Conservation (phyloP, 371 early-diverging fungal genomes). For the Sporodiniella umbellata region DNA sequence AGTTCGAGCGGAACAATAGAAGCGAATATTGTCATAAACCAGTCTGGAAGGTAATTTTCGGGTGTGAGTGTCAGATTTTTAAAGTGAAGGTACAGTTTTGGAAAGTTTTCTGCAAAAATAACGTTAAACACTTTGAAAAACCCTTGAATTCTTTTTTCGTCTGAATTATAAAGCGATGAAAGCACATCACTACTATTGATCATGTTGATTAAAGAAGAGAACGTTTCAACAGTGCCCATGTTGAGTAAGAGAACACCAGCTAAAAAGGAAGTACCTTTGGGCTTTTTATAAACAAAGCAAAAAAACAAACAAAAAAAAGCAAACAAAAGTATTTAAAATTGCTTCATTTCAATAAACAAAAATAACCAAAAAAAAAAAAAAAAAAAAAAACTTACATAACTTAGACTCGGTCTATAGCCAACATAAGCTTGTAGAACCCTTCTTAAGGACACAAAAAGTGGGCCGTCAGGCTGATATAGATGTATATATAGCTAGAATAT, state of each 20-base stretch:
- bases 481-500: too few species aligned
- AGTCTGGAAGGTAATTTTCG: slow-evolving; percentile 46
- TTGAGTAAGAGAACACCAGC: slow-evolving; percentile 48
- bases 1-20: slow-evolving; percentile 47
- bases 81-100: slow-evolving; percentile 49
- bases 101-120: slow-evolving; percentile 48
- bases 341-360: too few species aligned
- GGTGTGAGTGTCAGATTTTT: slow-evolving; percentile 48
- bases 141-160: slow-evolving; percentile 40
- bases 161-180: slow-evolving; percentile 33
- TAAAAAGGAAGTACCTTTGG: slow-evolving; percentile 45
- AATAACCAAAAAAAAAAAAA: too few species aligned
- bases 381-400: slow-evolving; percentile 32
- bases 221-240: slow-evolving; percentile 38
- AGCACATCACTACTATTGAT: slow-evolving; percentile 34
- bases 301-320: too few species aligned
- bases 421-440: slow-evolving; percentile 44
- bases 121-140: slow-evolving; percentile 51
- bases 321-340: slow-evolving; percentile 29
- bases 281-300: slow-evolving; percentile 20
- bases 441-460: slow-evolving; percentile 36
- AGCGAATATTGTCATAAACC: slow-evolving; percentile 52
- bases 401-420: slow-evolving; percentile 27
- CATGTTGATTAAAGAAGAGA: slow-evolving; percentile 32
- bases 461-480: slow-evolving; percentile 39